Evolutionary conservation across 2,329 filamentous ascomycete genomes (phyloP), one percentile per base, ranked within the genome.

Genomic region (Xylariaceae sp.): DNA sequence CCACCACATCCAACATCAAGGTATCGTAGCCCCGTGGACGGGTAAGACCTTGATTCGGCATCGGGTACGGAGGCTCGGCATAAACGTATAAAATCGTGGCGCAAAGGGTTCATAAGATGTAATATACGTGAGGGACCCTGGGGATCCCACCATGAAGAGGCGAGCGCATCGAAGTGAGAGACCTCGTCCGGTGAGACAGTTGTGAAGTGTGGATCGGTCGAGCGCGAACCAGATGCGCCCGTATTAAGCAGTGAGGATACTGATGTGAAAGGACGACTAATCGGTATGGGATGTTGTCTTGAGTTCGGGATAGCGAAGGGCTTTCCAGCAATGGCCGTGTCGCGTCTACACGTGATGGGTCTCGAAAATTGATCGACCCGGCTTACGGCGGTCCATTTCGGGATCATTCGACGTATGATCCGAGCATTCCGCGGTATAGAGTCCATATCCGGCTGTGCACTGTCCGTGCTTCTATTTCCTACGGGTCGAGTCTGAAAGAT

Each of bases 41-140:
- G 50, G 29, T 55, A 54, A 6, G 53, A 30, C 49, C 65, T 60
- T 47, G 73, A 61, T 8, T 71, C 57, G 21, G 73, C 65, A 44
- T 74, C 72, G 55, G 74, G 72, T 43, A 80, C 76, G 18, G 81
- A 79, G 60, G 78, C 71, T 44, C 86, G 81, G 68, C 92, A 96
- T 58, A 76, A 74, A 19, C 79, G 79, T 70, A 96, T 94, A 73
- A 97, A 97, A 72, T 91, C 85, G 74, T 97, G 92, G 32, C 94
- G 91, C 43, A 96, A 83, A 1, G 94, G 94, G 74, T 99, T 97
- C 92, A 99, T 97, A 62, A 96, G 86, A 72, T 99, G 94, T 2
- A 99, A 84, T 54, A 96, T 84, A 37, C 92, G 85, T 3, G 91
- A 96, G 6, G 92, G 87, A 48, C 94, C 94, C 68, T 96, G 85